Conservation (phyloP, 768 basidiomycete genomes). For the Kwoniella shandongensis region DNA sequence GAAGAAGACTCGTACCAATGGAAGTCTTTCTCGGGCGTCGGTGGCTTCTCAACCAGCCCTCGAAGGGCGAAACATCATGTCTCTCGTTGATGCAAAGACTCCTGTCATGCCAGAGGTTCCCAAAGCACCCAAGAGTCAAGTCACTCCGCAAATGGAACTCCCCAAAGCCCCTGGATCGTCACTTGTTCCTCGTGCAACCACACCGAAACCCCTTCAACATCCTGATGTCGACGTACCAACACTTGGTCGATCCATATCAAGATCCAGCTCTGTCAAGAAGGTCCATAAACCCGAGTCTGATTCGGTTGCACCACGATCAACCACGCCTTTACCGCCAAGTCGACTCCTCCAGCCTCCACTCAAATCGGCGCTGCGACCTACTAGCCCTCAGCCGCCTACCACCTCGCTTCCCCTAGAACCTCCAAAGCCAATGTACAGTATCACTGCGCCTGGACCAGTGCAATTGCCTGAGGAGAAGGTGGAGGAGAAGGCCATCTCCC, state of each 20-base stretch:
- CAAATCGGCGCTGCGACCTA: constrained; percentile 49
- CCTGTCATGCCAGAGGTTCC: constrained; percentile 51
- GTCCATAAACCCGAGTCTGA: constrained; percentile 4
- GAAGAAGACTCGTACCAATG: constrained; percentile 36
- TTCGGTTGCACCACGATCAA: constrained; percentile 17
- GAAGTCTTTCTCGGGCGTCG: constrained; percentile 28
- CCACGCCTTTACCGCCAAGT: constrained; percentile 45
- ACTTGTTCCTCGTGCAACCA: constrained; percentile 26
- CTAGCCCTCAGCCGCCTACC: constrained; percentile 32
- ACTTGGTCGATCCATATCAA: constrained; percentile 23
- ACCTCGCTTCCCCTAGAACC: constrained; percentile 21
- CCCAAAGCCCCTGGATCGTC: constrained; percentile 47
- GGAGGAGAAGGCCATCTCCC: constrained; percentile 20
- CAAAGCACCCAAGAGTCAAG: constrained; percentile 50
- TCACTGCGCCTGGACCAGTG: constrained; percentile 50
- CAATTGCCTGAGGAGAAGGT: constrained; percentile 27
- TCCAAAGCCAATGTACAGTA: constrained; percentile 38
- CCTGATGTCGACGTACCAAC: constrained; percentile 15
- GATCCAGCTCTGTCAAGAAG: constrained; percentile 22
- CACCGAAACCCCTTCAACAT: constrained; percentile 12
- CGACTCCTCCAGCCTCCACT: constrained; percentile 43
- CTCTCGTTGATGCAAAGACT: constrained; percentile 30
- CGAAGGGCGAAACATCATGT: constrained; percentile 42
- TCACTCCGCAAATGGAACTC: constrained; percentile 45
- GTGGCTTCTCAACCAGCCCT: constrained; percentile 25